Conservation (phyloP, 176 grass and related monocot genomes). For the Dendrocalamus sinicus region DNA sequence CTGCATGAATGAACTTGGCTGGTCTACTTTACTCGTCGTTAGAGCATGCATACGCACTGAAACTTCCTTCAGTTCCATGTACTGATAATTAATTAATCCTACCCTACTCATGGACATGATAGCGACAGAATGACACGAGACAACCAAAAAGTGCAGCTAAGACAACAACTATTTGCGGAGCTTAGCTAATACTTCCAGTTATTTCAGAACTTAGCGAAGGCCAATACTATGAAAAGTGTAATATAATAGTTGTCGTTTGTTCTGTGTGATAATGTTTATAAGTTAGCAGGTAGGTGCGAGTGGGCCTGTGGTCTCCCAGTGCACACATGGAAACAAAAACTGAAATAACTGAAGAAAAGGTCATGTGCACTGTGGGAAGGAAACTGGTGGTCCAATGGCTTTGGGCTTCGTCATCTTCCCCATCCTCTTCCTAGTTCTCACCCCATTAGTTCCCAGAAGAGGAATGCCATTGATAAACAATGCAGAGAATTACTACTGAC, state of each 20-base stretch:
- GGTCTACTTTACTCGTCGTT: not conserved
- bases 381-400: constrained; percentile 41
- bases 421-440: not conserved
- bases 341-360: constrained; percentile 42
- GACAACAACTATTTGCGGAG: constrained; percentile 8
- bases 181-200: constrained; percentile 12
- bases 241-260: constrained; percentile 26
- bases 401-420: constrained; percentile 33
- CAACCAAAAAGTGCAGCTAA: constrained; percentile 23
- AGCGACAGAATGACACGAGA: constrained; percentile 38
- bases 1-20: not conserved
- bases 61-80: not conserved
- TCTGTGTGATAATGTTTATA: constrained; percentile 21
- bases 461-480: constrained; percentile 17
- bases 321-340: constrained; percentile 53
- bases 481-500: constrained; percentile 1
- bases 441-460: constrained; percentile 24
- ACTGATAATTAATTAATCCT: not conserved
- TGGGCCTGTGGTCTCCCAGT: constrained; percentile 43
- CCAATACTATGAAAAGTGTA: not conserved
- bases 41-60: not conserved
- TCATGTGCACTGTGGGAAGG: constrained; percentile 44
- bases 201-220: constrained; percentile 18
- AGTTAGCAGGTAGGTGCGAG: constrained; percentile 32
- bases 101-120: not conserved